Conservation (phyloP, 305 asterid genomes). For the Caryopteris hybrid region DNA sequence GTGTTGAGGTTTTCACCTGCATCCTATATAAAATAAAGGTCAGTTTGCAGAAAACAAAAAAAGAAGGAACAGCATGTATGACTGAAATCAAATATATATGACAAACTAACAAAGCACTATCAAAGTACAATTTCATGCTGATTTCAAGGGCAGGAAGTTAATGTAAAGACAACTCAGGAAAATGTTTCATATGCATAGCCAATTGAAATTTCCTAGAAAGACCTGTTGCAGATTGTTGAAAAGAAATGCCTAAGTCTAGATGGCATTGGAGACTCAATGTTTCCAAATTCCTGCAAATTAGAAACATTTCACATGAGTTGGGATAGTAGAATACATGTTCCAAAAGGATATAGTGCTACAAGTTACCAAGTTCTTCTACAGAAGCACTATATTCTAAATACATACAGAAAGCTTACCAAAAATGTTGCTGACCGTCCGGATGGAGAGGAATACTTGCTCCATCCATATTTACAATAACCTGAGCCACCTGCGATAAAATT, state of each 20-base stretch:
- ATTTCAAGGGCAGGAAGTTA: neutral
- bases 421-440: conserved; percentile 96
- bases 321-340: conserved; percentile 9
- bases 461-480: conserved; percentile 94
- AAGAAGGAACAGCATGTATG: neutral
- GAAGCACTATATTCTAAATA: conserved; percentile 11
- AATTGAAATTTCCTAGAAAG: conserved; percentile 1
- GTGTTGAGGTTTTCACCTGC: conserved; percentile 88
- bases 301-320: conserved; percentile 14
- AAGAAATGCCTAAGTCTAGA: conserved; percentile 90
- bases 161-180: conserved; percentile 4
- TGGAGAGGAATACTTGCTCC: conserved; percentile 92
- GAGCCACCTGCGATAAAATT: conserved; percentile 67
- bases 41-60: neutral
- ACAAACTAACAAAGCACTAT: conserved; percentile 9
- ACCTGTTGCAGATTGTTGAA: conserved; percentile 91
- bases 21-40: conserved; percentile 54
- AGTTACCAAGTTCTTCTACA: conserved; percentile 16
- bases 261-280: conserved; percentile 89
- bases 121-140: conserved; percentile 2
- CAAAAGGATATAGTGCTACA: conserved; percentile 19
- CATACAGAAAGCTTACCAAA: conserved; percentile 50
- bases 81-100: neutral
- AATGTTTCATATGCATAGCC: neutral
- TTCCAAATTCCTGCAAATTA: conserved; percentile 84